Percentiles rank a stretch among this genome's conserved stretches.
Evolutionary conservation across 1,139 yeast genomes (phyloP).

Genomic region (Saccharomyces hybrid): DNA sequence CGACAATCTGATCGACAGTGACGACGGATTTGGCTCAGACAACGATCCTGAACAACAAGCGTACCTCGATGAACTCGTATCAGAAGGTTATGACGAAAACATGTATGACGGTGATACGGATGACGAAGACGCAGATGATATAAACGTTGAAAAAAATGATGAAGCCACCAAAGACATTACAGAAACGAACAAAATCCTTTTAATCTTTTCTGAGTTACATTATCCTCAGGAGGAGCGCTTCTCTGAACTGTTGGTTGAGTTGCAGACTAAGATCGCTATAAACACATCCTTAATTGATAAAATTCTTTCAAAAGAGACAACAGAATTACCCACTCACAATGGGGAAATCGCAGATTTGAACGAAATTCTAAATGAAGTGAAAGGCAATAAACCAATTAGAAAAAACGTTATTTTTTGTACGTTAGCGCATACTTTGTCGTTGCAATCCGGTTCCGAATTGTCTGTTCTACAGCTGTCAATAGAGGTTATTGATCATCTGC

Average conservation of each 20-base stretch:
- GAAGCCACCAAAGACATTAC: not conserved
- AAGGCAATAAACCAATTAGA: not conserved
- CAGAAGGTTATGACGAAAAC: conserved; percentile 6
- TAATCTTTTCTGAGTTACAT: not conserved
- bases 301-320: not conserved
- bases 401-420: conserved; percentile 3
- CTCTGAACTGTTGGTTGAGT: conserved; percentile 1
- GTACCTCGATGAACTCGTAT: conserved; percentile 15
- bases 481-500: conserved; percentile 8
- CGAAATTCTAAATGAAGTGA: conserved; percentile 2
- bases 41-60: conserved; percentile 14
- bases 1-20: not conserved
- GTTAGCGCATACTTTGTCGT: conserved; percentile 1
- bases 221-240: conserved; percentile 5
- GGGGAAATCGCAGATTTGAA: not conserved
- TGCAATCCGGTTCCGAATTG: not conserved
- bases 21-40: not conserved
- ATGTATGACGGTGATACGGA: conserved; percentile 3
- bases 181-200: not conserved
- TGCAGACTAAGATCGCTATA: not conserved
- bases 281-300: not conserved
- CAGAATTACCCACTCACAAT: not conserved
- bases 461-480: conserved; percentile 5
- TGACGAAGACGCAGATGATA: conserved; percentile 3
- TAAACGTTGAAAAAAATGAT: not conserved